Conservation (phyloP, 192 early-diverging fungal genomes). For the Pecoramyces ruminantium region DNA sequence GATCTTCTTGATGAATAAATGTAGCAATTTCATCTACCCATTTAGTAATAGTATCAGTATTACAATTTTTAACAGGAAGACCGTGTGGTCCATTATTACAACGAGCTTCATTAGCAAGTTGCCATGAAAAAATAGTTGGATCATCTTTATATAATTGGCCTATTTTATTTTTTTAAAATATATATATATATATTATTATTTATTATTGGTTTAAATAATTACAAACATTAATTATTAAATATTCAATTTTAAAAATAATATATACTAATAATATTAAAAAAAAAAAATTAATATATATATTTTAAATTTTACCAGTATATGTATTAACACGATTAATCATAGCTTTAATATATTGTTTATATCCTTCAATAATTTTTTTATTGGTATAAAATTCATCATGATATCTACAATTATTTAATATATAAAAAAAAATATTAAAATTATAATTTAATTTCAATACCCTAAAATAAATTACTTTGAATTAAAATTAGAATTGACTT, state of each 20-base stretch:
- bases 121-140: constrained; percentile 6
- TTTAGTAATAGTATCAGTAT: constrained; percentile 5
- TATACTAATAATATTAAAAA: too few relatives aligned
- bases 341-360: neutral
- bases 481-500: neutral
- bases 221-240: too few relatives aligned
- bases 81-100: neutral
- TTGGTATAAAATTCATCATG: neutral
- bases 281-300: neutral
- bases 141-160: constrained; percentile 4
- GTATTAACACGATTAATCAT: neutral
- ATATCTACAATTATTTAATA: too few relatives aligned
- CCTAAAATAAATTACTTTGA: too few relatives aligned
- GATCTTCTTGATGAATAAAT: constrained; percentile 15
- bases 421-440: neutral
- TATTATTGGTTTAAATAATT: too few relatives aligned
- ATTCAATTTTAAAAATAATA: too few relatives aligned
- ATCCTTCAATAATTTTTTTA: neutral
- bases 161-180: too few relatives aligned
- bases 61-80: constrained; percentile 4
- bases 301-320: neutral
- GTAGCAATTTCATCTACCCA: constrained; percentile 14
- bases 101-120: constrained; percentile 7
- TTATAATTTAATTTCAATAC: too few relatives aligned
- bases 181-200: too few relatives aligned